Base-by-base conservation (phyloP, 1,139 yeast species). In the Schizosaccharomyces versatilis region DNA sequence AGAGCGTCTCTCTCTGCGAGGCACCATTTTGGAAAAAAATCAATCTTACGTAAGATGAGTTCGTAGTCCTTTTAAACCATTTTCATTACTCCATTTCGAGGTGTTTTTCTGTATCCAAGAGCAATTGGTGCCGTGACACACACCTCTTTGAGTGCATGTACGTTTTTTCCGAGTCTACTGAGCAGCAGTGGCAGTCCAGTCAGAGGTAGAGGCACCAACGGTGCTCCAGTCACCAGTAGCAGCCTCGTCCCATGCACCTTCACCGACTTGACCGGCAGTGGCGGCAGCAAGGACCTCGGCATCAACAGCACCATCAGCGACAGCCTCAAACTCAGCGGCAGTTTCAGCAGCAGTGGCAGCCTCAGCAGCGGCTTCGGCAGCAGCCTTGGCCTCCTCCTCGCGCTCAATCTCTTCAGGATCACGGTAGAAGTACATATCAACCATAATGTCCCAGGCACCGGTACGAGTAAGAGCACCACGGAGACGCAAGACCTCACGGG, bases 391-490 rank as follows among this genome's bases (percentile, higher is more conserved):
- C 70, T 80, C 76, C 72, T 81, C 84, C 77, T 85, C 62, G 57
- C 60, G 59, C 54, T 61, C 95, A 74, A 83, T 83, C 77, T 90
- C 98, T 79, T 88, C 98, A 71, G 98, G 98, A 78, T 93, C 96
- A 82, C 99, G 90, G 97, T 90, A 93, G 86, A 90, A 93, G 86
- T 88, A 90, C 76, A 57, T 36, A 79, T 90, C 98, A 76, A 97
- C 97, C 98, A 93, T 93, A 72, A 90, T 93, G 67, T 94, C 77
- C 99, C 98, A 90, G 73, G 83, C 83, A 73, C 93, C 84, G 66
- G 84, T 73, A 81, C 98, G 86, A 85, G 84, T 84, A 68, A 90
- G 76, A 71, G 88, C 82, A 72, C 98, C 98, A 79, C 96, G 84
- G 74, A 90, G 83, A 81, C 98, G 85, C 73, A 90, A 81, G 69